phyloP scores from a whole-genome alignment of 2,329 filamentous ascomycete genomes.

The Exophiala alcalophila region DNA sequence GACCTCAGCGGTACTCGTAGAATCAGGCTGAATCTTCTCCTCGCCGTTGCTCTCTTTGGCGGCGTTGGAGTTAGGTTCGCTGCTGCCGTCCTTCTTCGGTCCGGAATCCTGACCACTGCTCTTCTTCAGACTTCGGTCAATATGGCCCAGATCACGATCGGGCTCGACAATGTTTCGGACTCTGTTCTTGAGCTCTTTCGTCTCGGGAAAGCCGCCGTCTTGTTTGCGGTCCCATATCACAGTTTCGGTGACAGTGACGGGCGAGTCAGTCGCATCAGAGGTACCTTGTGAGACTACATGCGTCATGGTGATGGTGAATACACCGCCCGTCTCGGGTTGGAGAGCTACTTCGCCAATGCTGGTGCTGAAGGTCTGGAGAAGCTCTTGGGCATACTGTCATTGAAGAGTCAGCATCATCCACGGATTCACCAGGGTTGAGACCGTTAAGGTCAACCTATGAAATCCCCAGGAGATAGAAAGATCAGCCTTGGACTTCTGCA shows the following conservation, averaged over 20 bases:
- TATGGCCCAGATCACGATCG: slow-evolving; percentile 73
- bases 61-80: slow-evolving; percentile 2
- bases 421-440: no score
- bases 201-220: slow-evolving; percentile 90
- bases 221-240: slow-evolving; percentile 83
- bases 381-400: slow-evolving; percentile 81
- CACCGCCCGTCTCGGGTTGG: slow-evolving; percentile 77
- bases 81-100: slow-evolving; percentile 1
- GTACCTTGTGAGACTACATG: slow-evolving; percentile 24
- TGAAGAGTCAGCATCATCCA: no score
- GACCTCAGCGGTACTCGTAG: no score
- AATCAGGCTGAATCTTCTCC: no score
- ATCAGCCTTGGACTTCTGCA: slow-evolving; percentile 6
- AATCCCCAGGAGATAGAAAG: no score
- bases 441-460: no score
- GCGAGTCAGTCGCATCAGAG: slow-evolving; percentile 4
- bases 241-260: slow-evolving; percentile 41
- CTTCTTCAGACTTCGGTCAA: slow-evolving; percentile 55
- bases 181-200: slow-evolving; percentile 82
- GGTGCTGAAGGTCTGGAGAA: slow-evolving; percentile 86
- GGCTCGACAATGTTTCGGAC: slow-evolving; percentile 82
- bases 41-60: not conserved
- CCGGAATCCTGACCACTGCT: slow-evolving; percentile 18
- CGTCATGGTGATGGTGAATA: slow-evolving; percentile 71
- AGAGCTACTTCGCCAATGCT: slow-evolving; percentile 83